Evolutionary conservation across 169 alveolate species (phyloP).

Genomic region (Cryptosporidium meleagridis): DNA sequence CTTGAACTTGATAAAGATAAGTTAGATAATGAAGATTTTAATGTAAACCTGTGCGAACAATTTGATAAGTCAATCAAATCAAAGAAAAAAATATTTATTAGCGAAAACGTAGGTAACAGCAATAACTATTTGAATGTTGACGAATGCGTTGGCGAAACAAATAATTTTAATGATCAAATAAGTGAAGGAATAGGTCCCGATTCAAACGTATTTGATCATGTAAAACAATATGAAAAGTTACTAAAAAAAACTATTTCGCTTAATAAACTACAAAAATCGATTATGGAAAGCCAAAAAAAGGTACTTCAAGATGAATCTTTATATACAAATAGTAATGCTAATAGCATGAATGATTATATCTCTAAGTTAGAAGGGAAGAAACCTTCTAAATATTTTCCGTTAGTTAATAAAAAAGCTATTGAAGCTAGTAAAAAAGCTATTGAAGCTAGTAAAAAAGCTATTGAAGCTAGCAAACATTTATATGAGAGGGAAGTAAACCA

Average conservation of each 20-base stretch:
- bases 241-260: constrained; percentile 46
- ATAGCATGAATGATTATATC: not conserved
- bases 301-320: not conserved
- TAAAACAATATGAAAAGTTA: constrained; percentile 41
- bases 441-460: constrained; percentile 47
- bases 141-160: constrained; percentile 7
- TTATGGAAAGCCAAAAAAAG: constrained; percentile 37
- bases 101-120: constrained; percentile 12
- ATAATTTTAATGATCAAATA: not conserved
- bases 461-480: constrained; percentile 39
- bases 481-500: constrained; percentile 34
- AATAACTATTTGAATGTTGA: not conserved
- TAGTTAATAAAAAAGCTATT: constrained; percentile 46
- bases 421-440: constrained; percentile 56
- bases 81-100: not conserved
- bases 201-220: constrained; percentile 15
- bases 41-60: constrained; percentile 8
- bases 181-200: not conserved
- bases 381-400: not conserved
- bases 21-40: not conserved
- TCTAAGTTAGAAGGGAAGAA: not conserved
- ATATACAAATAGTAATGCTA: not conserved
- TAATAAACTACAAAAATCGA: constrained; percentile 52
- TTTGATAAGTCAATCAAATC: not conserved
- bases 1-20: not conserved